Evolutionary conservation across 2,329 filamentous ascomycete genomes (phyloP), one percentile per base, ranked within the genome.

Genomic region (Fusarium proliferatum): DNA sequence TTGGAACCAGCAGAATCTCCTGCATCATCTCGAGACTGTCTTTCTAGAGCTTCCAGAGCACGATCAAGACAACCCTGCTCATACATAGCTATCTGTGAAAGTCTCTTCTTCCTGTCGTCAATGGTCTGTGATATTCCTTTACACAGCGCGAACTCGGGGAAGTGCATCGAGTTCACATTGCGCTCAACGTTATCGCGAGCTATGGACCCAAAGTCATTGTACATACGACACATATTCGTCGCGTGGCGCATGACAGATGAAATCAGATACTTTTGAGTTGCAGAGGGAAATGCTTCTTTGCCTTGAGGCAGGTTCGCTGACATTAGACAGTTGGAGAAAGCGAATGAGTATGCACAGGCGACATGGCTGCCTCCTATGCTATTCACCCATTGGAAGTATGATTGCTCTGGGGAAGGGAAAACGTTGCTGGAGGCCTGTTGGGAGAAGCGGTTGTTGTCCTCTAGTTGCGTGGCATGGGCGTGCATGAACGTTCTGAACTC

Each of bases 261-360:
- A 43, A 28, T 16, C 0, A 64, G n/a, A 30, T 64, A 64, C 9
- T 64, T 64, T 17, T 64, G 52, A 11, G 28, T 6, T 19, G 1
- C 19, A 1, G 53, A 49, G 4, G 43, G 53, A 9, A 49, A 59
- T 2, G 21, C 15, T 1, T 59, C 43, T 4, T 13, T n/a, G 5
- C 61, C 53, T 5, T 7, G 34, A 1, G 8, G 7, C 2, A 58
- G 16, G 13, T 16, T 49, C 2, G 38, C n/a, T 11, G 53, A 64
- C 5, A 59, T 17, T 0, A 64, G 43, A 13, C 61, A 64, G n/a
- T 41, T 46, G 2, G 43, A 34, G 16, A 64, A 58, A 6, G 53
- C 28, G 6, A 64, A 59, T 5, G 53, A 64, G 42, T 64, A 64
- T 9, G 43, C 52, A 3, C 61, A 64, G 8, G 61, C 61, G 5